These are phyloP conservation scores for Bruguiera sexangula DNA, from an alignment of 345 rosid genomes.

Conservation along the genomic window DNA sequence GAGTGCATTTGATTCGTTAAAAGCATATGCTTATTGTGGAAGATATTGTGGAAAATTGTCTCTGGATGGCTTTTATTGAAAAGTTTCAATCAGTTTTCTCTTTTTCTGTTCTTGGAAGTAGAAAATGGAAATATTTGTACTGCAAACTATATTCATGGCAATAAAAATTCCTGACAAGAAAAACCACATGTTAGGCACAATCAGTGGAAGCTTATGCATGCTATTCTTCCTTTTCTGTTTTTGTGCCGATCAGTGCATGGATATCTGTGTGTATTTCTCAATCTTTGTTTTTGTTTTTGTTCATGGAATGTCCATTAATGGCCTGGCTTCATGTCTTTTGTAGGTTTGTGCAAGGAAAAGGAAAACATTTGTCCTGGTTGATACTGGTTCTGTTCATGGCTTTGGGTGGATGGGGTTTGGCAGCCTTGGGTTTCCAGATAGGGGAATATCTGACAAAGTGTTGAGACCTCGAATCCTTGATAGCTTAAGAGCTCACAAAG, in stretches of 20 bases:
- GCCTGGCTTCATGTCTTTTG: constrained; percentile 3
- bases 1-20: not conserved
- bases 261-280: not conserved
- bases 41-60: too few relatives aligned
- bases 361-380: constrained; percentile 84
- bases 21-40: constrained; percentile 1
- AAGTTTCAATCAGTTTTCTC: too few relatives aligned
- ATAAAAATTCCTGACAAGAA: not conserved
- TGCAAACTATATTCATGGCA: too few relatives aligned
- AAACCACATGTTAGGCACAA: not conserved
- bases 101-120: too few relatives aligned
- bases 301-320: not conserved
- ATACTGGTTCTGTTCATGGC: constrained; percentile 68
- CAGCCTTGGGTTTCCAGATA: constrained; percentile 88
- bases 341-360: constrained; percentile 97
- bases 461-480: constrained; percentile 64
- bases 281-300: not conserved
- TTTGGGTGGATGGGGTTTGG: constrained; percentile 92
- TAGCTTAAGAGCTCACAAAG: constrained; percentile 58
- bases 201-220: not conserved
- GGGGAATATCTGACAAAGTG: constrained; percentile 69
- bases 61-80: too few relatives aligned
- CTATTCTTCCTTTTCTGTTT: not conserved
- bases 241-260: too few relatives aligned
- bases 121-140: too few relatives aligned